Evolutionary conservation across 2,329 filamentous ascomycete genomes (phyloP), one percentile per base, ranked within the genome.

Genomic region (Cytospora piceae): DNA sequence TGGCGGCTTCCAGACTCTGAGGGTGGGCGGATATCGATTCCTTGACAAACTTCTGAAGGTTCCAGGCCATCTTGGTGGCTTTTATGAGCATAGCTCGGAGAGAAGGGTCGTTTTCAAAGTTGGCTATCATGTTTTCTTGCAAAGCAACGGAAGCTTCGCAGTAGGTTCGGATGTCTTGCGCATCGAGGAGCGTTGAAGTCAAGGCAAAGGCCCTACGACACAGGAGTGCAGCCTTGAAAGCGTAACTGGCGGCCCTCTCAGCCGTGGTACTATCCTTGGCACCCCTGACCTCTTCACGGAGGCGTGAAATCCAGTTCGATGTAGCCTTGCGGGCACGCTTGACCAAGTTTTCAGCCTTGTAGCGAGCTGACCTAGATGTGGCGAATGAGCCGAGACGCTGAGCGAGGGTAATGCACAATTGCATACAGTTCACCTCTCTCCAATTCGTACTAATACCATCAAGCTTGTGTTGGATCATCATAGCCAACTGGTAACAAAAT

Each of bases 361-460:
- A 70, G 63, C 1, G 46, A 32, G 57, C 8, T 64, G 63, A 1
- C 3, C 3, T 56, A 39, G 5, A 67, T 17, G 24, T 15, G 24
- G 65, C 70, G 37, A 73, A 70, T 27, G 57, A 69, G 60, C 71
- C 79, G 0, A 73, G 70, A 2, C 84, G 80, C 0, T 86, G 71
- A 0, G 77, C 70, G 0, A 90, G 69, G 0, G 79, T 83, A 6
- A 89, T 78, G 1, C 90, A 62, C 0, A 82, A 78, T 5, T 86
- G 82, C 86, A 91, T 89, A 17, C 80, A 79, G 60, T 84, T 74
- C 0, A 75, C 77, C 67, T 91, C 88, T 0, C 87, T 79, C 83
- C 86, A 89, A 54, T 86, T 90, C 0, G 76, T 73, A 0, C 73
- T 71, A 9, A 91, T 82, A 0, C 73, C 71, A 0, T 76, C 71